A percentile compares a stretch with the other conserved stretches of the same genome.
Evolutionary conservation across 164 flowering plant genomes (phyloP).

Genomic region (Chloranthus sessilifolius): DNA sequence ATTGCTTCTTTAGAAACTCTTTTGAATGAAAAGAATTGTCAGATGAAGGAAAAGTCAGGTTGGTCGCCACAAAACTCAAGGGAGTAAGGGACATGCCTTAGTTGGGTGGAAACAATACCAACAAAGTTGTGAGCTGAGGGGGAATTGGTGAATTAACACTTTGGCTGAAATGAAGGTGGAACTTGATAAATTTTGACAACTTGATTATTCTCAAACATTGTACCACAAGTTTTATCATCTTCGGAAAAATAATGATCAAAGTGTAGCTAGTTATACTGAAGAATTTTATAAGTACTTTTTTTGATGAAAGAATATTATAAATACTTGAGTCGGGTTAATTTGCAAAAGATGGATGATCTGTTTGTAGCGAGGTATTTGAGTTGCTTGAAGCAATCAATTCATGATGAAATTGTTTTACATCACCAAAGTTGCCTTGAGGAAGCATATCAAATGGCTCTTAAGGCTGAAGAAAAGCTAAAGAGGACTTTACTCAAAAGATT

Average conservation of each 20-base stretch:
- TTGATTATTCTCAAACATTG: slow-evolving; percentile 4
- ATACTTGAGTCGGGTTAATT: background rate
- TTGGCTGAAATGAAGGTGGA: slow-evolving; percentile 2
- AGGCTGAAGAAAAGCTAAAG: slow-evolving; percentile 6
- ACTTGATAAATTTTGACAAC: background rate
- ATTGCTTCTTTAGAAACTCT: background rate
- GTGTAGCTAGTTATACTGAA: slow-evolving; percentile 2
- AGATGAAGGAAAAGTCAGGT: slow-evolving; percentile 1
- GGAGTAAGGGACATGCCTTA: slow-evolving; percentile 1
- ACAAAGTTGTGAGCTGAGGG: background rate
- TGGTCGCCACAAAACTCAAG: slow-evolving; percentile 6
- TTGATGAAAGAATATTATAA: too few species aligned
- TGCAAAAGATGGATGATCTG: slow-evolving; percentile 7
- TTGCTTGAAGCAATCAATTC: background rate
- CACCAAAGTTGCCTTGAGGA: background rate
- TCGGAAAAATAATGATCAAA: background rate
- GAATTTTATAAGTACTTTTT: slow-evolving; percentile 4
- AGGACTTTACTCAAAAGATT: background rate
- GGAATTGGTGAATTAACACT: background rate
- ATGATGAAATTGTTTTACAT: background rate
- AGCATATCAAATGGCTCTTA: slow-evolving; percentile 1
- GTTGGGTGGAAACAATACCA: slow-evolving; percentile 7
- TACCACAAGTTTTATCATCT: slow-evolving; percentile 1
- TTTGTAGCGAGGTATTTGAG: slow-evolving; percentile 8
- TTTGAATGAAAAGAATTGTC: slow-evolving; percentile 5